Conservation (phyloP, 1,139 yeast genomes). For the Zygoascus hellenicus region DNA sequence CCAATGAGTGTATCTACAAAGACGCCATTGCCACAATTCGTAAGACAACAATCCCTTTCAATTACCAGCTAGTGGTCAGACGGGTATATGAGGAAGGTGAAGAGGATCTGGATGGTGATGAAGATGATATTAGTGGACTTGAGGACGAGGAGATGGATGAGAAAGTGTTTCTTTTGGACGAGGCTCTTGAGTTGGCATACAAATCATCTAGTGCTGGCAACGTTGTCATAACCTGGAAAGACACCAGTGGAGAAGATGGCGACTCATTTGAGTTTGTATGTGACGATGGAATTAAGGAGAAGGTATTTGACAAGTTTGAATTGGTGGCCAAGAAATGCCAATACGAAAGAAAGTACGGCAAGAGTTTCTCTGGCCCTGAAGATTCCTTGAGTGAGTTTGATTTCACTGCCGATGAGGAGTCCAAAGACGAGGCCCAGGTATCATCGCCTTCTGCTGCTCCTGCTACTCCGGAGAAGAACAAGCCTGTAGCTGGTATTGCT, state of each 20-base stretch:
- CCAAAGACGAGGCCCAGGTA: neutral
- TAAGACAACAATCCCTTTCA: conserved; percentile 58
- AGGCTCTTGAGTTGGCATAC: conserved; percentile 49
- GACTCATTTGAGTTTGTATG: conserved; percentile 79
- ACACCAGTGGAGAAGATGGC: conserved; percentile 78
- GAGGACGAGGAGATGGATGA: conserved; percentile 53
- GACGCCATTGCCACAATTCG: conserved; percentile 75
- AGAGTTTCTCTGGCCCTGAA: conserved; percentile 44
- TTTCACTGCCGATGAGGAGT: conserved; percentile 19
- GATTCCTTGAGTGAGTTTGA: conserved; percentile 54
- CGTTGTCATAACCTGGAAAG: conserved; percentile 69
- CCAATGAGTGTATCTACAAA: conserved; percentile 69
- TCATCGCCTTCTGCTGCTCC: conserved; percentile 6
- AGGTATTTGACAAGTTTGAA: conserved; percentile 62
- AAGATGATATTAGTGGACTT: conserved; percentile 49
- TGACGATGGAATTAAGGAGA: conserved; percentile 52
- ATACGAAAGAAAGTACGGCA: conserved; percentile 68
- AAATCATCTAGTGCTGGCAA: conserved; percentile 38
- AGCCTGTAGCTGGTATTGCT: neutral
- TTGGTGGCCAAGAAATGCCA: conserved; percentile 59
- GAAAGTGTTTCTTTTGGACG: conserved; percentile 62
- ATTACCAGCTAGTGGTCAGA: conserved; percentile 66
- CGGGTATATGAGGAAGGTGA: conserved; percentile 68
- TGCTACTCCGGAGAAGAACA: neutral
- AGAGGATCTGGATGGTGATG: conserved; percentile 49